phyloP scores from a whole-genome alignment of 176 grass and related monocot species.

The Stipa capillata region DNA sequence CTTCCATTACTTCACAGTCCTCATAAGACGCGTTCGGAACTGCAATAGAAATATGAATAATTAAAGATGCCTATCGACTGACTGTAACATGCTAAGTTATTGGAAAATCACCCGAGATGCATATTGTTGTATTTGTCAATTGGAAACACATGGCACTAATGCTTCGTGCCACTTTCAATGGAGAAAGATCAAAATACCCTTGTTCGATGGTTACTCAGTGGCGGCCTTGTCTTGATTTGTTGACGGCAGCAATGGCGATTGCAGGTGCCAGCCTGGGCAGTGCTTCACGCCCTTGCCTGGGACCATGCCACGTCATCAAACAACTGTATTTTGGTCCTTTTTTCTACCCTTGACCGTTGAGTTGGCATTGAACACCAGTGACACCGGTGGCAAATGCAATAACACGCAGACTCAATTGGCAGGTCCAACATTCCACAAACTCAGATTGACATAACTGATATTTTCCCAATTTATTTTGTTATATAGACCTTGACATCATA shows the following conservation, averaged over 20 bases:
- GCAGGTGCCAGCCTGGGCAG: neutral
- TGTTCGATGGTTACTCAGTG: too few species aligned
- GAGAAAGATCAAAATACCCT: neutral
- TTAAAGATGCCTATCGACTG: neutral
- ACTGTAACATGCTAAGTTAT: neutral
- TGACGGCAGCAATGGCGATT: neutral
- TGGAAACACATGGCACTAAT: neutral
- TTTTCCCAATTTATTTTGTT: neutral
- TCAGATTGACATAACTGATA: neutral
- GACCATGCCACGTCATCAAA: neutral
- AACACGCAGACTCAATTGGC: neutral
- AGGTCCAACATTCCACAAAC: neutral
- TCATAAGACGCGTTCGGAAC: neutral
- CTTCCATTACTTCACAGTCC: neutral
- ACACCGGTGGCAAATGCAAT: neutral
- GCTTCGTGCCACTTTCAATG: neutral
- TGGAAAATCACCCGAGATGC: neutral
- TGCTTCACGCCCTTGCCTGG: neutral
- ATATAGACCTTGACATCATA: neutral
- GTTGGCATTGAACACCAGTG: neutral
- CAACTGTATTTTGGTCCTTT: neutral
- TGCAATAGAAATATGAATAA: neutral
- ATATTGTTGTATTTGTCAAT: neutral
- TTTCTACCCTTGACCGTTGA: too few species aligned
- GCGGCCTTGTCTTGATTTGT: neutral